A percentile compares a stretch with the other conserved stretches of the same genome.
phyloP scores from a whole-genome alignment of 75 land plant genomes.

The Chamaecyparis obtusa region DNA sequence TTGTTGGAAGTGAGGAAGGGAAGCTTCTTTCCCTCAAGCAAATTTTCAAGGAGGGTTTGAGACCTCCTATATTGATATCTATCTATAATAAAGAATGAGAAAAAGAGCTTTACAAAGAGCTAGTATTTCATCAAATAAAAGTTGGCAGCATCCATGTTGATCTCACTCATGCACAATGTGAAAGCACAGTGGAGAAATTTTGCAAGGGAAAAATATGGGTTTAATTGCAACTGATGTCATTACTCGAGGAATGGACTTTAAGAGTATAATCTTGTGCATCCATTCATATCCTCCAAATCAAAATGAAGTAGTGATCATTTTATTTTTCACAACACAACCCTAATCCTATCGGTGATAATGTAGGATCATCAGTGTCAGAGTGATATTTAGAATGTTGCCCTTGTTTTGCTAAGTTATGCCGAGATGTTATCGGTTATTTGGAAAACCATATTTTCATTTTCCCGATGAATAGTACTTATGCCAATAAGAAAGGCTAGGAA shows the following conservation, averaged over 20 bases:
- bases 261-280: too few relatives aligned
- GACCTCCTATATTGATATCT: conserved; percentile 86
- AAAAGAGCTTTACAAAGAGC: conserved; percentile 76
- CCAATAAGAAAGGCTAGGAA: too few relatives aligned
- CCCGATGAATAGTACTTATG: too few relatives aligned
- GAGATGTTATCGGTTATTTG: too few relatives aligned
- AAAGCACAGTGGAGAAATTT: conserved; percentile 83
- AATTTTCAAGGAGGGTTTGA: conserved; percentile 79
- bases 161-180: conserved; percentile 75
- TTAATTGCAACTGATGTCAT: conserved; percentile 92
- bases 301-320: too few relatives aligned
- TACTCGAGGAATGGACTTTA: conserved; percentile 96
- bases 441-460: too few relatives aligned
- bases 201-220: conserved; percentile 91
- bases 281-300: too few relatives aligned
- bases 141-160: conserved; percentile 90
- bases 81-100: conserved; percentile 96
- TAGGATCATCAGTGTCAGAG: too few relatives aligned
- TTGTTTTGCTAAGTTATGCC: too few relatives aligned
- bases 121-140: conserved; percentile 62
- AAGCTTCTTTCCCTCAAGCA: conserved; percentile 90
- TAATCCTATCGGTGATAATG: too few relatives aligned
- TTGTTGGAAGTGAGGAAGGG: conserved; percentile 93
- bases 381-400: too few relatives aligned
- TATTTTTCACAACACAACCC: too few relatives aligned